Conservation (phyloP, 352 stramenopile genomes). For the Globisporangium okanoganense region DNA sequence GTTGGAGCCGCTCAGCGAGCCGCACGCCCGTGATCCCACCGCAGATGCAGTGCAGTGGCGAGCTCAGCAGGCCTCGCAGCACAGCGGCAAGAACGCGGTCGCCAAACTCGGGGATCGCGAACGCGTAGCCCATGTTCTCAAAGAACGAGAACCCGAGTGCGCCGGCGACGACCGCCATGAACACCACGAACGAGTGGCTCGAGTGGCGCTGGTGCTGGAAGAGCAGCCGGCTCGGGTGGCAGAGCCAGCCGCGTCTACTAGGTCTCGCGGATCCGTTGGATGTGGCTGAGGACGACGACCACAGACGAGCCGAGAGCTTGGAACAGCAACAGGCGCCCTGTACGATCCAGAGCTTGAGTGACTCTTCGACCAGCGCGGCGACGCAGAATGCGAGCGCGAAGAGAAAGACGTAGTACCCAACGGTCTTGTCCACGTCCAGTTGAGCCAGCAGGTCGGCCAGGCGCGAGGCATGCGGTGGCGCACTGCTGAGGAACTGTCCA, state of each 20-base stretch:
- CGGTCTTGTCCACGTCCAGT: constrained; percentile 49
- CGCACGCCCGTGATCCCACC: constrained; percentile 59
- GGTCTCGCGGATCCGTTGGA: background rate
- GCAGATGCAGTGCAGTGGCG: constrained; percentile 60
- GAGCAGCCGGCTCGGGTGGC: constrained; percentile 43
- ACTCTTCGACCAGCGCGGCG: constrained; percentile 60
- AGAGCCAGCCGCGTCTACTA: constrained; percentile 33
- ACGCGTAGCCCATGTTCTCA: constrained; percentile 57
- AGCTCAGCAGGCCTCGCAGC: constrained; percentile 37
- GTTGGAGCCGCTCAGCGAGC: constrained; percentile 34
- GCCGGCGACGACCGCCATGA: constrained; percentile 44
- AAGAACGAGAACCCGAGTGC: constrained; percentile 58
- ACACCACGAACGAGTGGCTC: constrained; percentile 57
- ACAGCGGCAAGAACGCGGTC: constrained; percentile 35
- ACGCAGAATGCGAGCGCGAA: constrained; percentile 50
- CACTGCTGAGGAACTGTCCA: background rate
- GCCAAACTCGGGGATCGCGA: constrained; percentile 25
- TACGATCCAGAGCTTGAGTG: constrained; percentile 65
- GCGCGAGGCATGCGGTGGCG: constrained; percentile 20
- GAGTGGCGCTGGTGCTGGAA: constrained; percentile 37
- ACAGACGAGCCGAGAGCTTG: constrained; percentile 2
- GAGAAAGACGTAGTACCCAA: constrained; percentile 63
- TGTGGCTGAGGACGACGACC: background rate
- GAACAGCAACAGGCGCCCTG: constrained; percentile 41
- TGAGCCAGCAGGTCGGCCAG: constrained; percentile 40